Evolutionary conservation across 805 yeast genomes (phyloP), one percentile per base, ranked within the genome.

Genomic region (Suhomyces tanzawaensis): DNA sequence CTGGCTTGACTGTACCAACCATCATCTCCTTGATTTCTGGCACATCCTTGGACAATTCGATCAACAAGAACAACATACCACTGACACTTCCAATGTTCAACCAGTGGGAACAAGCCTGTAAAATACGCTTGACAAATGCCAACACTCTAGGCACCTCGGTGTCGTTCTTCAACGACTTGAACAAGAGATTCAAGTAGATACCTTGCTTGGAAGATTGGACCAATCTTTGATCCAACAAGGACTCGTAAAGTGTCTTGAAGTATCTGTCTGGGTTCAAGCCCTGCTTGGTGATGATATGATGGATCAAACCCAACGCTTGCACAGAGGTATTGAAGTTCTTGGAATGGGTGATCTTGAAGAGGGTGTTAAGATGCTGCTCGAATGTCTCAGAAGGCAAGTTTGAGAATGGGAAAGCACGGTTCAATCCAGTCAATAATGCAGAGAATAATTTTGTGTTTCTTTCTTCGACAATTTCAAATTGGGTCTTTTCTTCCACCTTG

Each of bases 371-470:
- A 64, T 93, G 97, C 44, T 76, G 70, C 47, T 79, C 77, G 55
- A 82, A 87, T 5, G 77, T 76, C 19, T 82, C 81, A 26, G 79
- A 74, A 13, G 88, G 81, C 38, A 93, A 69, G 46, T 79, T 74
- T 2, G 95, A 81, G 58, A 86, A 93, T 39, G 98, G 98, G 72
- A 87, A 91, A 0, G 98, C 90, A 65, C 99, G 85, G 60, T 93
- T 93, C 41, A 93, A 76, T 49, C 99, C 99, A 1, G 99, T 88
- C 48, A 93, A 75, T 40, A 93, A 74, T 12, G 96, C 96, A 19
- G 96, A 81, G 51, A 91, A 87, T 50, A 91, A 64, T 53, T 85
- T 86, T 30, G 95, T 75, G 52, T 82, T 85, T 51, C 82, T 86
- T 58, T 93, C 98, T 54, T 88, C 86, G 16, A 66, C 44, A 1